These are phyloP conservation scores for Microcyclosporella mali DNA, from an alignment of 2,329 filamentous ascomycete genomes.

Conservation along the genomic window DNA sequence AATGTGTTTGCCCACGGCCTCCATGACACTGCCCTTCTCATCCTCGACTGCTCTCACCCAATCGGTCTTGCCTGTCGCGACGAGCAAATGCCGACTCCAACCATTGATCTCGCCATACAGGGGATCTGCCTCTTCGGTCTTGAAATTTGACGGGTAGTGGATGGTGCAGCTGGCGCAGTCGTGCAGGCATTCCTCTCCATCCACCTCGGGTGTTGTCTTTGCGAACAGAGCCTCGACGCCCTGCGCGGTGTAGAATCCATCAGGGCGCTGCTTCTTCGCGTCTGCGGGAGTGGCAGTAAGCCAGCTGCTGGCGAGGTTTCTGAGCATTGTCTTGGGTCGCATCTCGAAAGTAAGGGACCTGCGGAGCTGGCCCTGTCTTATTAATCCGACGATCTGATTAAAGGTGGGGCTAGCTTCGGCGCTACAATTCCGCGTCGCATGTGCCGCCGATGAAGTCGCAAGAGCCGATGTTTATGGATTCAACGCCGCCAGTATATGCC, in stretches of 20 bases:
- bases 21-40: constrained; percentile 62
- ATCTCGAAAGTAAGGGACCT: neutral
- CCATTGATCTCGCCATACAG: constrained; percentile 81
- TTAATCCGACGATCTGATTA: neutral
- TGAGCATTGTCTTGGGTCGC: constrained; percentile 14
- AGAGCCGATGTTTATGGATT: no score
- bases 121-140: constrained; percentile 67
- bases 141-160: constrained; percentile 67
- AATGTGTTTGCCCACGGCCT: constrained; percentile 41
- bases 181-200: constrained; percentile 82
- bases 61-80: constrained; percentile 92
- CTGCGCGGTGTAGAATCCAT: constrained; percentile 44
- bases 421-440: neutral
- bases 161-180: constrained; percentile 80
- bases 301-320: constrained; percentile 7
- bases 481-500: no score
- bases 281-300: constrained; percentile 22
- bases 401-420: neutral
- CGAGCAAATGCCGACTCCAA: constrained; percentile 83
- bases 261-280: constrained; percentile 22
- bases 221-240: constrained; percentile 59
- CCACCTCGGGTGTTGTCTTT: constrained; percentile 64
- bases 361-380: neutral
- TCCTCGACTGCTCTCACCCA: constrained; percentile 87
- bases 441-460: neutral